Percentiles rank a stretch among this genome's conserved stretches.
Evolutionary conservation across 2,329 filamentous ascomycete genomes (phyloP).

Genomic region (Xylariaceae sp.): DNA sequence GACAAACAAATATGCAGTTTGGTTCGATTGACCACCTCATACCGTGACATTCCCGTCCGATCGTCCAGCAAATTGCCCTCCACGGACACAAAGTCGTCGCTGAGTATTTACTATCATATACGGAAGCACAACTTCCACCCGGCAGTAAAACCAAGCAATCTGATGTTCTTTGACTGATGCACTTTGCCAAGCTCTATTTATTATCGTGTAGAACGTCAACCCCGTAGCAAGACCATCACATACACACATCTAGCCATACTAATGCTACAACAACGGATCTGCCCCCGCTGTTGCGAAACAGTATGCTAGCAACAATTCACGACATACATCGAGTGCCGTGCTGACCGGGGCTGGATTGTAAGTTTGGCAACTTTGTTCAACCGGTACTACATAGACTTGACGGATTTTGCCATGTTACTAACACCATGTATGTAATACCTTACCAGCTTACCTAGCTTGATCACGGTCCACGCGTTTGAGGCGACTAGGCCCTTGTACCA

Average conservation of each 20-base stretch:
- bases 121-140: not conserved
- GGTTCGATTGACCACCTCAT: not conserved
- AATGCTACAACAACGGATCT: not conserved
- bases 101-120: not conserved
- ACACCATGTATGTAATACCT: no score
- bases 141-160: not conserved
- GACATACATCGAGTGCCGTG: not conserved
- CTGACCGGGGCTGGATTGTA: not conserved
- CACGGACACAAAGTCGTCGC: not conserved
- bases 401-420: not conserved
- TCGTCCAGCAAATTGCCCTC: not conserved
- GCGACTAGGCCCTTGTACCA: not conserved
- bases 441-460: no score
- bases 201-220: not conserved
- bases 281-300: not conserved
- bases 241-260: not conserved
- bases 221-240: not conserved
- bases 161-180: not conserved
- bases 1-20: not conserved
- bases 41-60: not conserved
- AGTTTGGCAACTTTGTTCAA: not conserved
- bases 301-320: not conserved
- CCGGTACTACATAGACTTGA: not conserved
- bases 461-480: not conserved
- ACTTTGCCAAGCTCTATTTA: not conserved